Conservation (phyloP, 2,329 filamentous ascomycete species). For the Colletotrichum sp. region DNA sequence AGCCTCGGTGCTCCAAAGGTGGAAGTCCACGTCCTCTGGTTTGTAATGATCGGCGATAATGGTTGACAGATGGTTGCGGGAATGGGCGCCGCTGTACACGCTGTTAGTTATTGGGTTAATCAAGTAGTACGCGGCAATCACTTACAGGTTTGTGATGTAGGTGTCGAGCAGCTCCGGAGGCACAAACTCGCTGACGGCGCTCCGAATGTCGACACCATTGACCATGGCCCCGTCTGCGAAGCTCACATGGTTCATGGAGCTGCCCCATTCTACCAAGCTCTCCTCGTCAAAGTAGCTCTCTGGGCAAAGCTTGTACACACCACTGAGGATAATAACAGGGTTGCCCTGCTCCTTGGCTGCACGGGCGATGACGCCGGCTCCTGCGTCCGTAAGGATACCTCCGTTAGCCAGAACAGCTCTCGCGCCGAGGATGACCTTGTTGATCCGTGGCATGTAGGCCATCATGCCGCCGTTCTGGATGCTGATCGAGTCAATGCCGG, state of each 20-base stretch:
- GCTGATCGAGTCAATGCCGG: slow-evolving; percentile 82
- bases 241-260: slow-evolving; percentile 75
- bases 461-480: slow-evolving; percentile 87
- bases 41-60: slow-evolving; percentile 80
- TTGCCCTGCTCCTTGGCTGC: slow-evolving; percentile 84
- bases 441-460: slow-evolving; percentile 93
- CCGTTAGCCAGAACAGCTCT: slow-evolving; percentile 90
- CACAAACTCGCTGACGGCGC: slow-evolving; percentile 83
- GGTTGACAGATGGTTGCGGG: slow-evolving; percentile 74
- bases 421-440: slow-evolving; percentile 92
- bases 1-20: slow-evolving; percentile 45
- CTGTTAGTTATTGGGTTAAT: background rate
- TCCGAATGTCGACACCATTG: slow-evolving; percentile 77
- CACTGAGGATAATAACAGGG: slow-evolving; percentile 86
- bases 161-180: slow-evolving; percentile 77
- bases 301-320: slow-evolving; percentile 92
- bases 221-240: slow-evolving; percentile 84
- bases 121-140: slow-evolving; percentile 22
- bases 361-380: slow-evolving; percentile 82
- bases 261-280: slow-evolving; percentile 84
- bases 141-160: slow-evolving; percentile 80
- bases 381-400: slow-evolving; percentile 81
- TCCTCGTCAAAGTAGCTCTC: slow-evolving; percentile 86
- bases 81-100: slow-evolving; percentile 63
- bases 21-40: slow-evolving; percentile 71